Evolutionary conservation across 2,329 filamentous ascomycete species (phyloP), one percentile per base, ranked within the genome.

Genomic region (Calcarisporium arbuscula): DNA sequence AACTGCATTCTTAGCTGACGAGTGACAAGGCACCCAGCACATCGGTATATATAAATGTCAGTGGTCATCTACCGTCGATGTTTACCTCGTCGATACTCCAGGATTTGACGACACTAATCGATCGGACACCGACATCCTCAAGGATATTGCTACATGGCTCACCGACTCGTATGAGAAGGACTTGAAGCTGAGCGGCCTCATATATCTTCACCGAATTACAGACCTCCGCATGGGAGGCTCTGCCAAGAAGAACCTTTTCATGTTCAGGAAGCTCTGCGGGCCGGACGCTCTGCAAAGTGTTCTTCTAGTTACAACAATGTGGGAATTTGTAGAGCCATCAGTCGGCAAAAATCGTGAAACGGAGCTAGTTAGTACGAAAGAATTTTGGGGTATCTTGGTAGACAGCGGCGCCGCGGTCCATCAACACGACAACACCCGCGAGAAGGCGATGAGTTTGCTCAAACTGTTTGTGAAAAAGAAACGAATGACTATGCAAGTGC

Each of bases 51-150:
- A n/a, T n/a, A n/a, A n/a, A n/a, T n/a, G n/a, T n/a, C n/a, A n/a
- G n/a, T n/a, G n/a, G n/a, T n/a, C n/a, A n/a, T n/a, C n/a, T n/a
- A n/a, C n/a, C n/a, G n/a, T n/a, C 9, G 36, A 43, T 48, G 43
- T 49, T 8, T 40, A 46, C 20, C 46, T 67, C 5, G 54, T 67
- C 28, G 64, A 67, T 17, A 67, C 64, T 0, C 64, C 64, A 0
- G 64, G 64, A 0, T 67, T 67, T 36, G 54, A 65, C 30, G 64
- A 68, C 27, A 65, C 60, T 0, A 39, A 52, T n/a, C 43, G 48
- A 20, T 53, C 45, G 5, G 63, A 68, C 28, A 50, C 56, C 1
- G 60, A 67, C 4, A 56, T 67, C 10, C 50, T 68, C 1, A 32
- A 40, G 2, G 53, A 58, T 19, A 60, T 66, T 15, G 56, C 58